Evolutionary conservation across 2,329 filamentous ascomycete genomes (phyloP), one percentile per base, ranked within the genome.

Genomic region (Huntiella omanensis): DNA sequence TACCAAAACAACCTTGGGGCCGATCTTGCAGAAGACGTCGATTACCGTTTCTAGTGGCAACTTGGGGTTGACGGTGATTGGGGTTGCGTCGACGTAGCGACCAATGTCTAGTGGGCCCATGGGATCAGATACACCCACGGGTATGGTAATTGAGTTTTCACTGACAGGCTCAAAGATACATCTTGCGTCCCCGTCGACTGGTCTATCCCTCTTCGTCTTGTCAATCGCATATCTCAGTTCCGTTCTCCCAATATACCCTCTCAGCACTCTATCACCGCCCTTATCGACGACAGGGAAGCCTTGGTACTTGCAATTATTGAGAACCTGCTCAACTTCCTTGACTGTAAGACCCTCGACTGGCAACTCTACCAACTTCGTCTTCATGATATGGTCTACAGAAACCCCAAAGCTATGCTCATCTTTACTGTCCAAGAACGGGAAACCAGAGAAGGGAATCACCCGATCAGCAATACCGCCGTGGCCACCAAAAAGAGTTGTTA

Each of bases 371-470:
- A 87, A 71, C 44, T 83, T 74, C 2, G 72, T 73, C 1, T 79
- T 87, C 87, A 96, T 95, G 52, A 83, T 84, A 52, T 83, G 75
- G 0, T 84, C 91, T 7, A 96, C 91, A 0, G 91, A 82, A 1
- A 96, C 87, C 40, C 87, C 88, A 61, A 96, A 95, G 45, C 87
- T 87, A 62, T 95, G 87, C 48, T 96, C 91, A 61, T 96, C 88
- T 58, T 98, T 98, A 61, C 83, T 92, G 63, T 98, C 91, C 2
- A 98, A 70, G 63, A 92, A 98, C 0, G 91, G 91, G 56, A 95
- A 94, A 1, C 91, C 91, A 55, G 85, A 96, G 64, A 95, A 94
- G 80, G 86, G 94, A 55, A 98, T 98, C 84, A 95, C 94, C 51
- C 86, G 80, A 60, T 98, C 91, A 16, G 91, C 91, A 49, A 98